Evolutionary conservation across 23 red algal species (phyloP).

Genomic region (Gracilaria caudata): DNA sequence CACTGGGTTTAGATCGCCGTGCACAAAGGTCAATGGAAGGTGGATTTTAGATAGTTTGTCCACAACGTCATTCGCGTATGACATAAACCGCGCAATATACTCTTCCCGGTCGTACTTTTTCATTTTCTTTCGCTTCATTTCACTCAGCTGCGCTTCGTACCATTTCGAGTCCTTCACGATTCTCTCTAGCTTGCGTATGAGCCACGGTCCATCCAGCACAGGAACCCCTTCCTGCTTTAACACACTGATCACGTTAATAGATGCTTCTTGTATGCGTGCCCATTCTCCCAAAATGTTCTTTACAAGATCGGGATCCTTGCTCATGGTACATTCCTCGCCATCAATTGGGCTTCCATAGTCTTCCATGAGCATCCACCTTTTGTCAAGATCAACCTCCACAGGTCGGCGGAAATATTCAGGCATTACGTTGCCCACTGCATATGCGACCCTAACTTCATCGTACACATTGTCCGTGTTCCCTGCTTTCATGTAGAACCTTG

Average conservation of each 20-base stretch:
- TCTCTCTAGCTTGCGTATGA: background rate
- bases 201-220: background rate
- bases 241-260: background rate
- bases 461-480: background rate
- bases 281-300: background rate
- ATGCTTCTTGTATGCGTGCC: constrained; percentile 8
- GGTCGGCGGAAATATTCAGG: background rate
- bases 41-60: background rate
- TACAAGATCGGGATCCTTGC: background rate
- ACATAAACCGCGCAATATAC: background rate
- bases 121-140: background rate
- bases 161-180: constrained; percentile 3
- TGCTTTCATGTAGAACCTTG: background rate
- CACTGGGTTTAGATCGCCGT: constrained; percentile 11
- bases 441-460: background rate
- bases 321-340: background rate
- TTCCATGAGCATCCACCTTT: constrained; percentile 12
- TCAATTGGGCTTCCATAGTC: constrained; percentile 8
- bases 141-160: constrained; percentile 6
- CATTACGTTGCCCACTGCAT: background rate
- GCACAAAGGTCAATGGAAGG: background rate
- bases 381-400: background rate
- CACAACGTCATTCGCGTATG: background rate
- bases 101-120: background rate
- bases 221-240: constrained; percentile 6